Evolutionary conservation across 352 stramenopile species (phyloP), one percentile per base, ranked within the genome.

Genomic region (Globisporangium spiculum): DNA sequence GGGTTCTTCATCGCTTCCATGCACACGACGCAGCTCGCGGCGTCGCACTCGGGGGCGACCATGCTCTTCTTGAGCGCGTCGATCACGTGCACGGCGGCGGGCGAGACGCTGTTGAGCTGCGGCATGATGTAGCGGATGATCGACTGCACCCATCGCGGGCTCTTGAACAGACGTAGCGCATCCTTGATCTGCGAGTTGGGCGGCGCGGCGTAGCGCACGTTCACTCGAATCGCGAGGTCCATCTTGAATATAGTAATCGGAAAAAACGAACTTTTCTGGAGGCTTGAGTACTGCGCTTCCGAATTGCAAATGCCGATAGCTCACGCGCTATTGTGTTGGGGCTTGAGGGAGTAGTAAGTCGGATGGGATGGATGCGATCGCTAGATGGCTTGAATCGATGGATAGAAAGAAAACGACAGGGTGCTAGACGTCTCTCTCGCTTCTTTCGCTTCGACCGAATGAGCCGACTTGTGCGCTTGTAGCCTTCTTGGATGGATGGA

Each of bases 71-170:
- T 91, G 67, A 96, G 72, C 54, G 72, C 72, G 24, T 91, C 77
- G 52, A 96, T 73, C 27, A 90, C 71, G 44, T 83, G 67, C 63
- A 89, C 70, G 7, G 88, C 75, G 2, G 84, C 86, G 1, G 88
- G 88, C 57, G 86, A 94, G 44, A 96, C 86, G 67, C 75, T 86
- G 74, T 96, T 86, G 63, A 96, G 84, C 71, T 96, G 88, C 52
- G 88, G 88, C 71, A 96, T 91, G 67, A 96, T 96, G 78, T 94
- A 94, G 18, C 84, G 88, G 63, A 96, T 94, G 72, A 96, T 94
- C n/a, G 85, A 94, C 68, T 94, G 86, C 50, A 96, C 88, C 88
- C 88, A 96, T 44, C 88, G 88, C 67, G 86, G 79, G 68, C 86
- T 94, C 84, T 96, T 96, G 77, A 96, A 96, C 38, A 96, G 75